A percentile compares a stretch with the other conserved stretches of the same genome.
These are phyloP conservation scores for Debaryomycetaceae sp. DNA, from an alignment of 1,139 yeast genomes.

Conservation along the genomic window DNA sequence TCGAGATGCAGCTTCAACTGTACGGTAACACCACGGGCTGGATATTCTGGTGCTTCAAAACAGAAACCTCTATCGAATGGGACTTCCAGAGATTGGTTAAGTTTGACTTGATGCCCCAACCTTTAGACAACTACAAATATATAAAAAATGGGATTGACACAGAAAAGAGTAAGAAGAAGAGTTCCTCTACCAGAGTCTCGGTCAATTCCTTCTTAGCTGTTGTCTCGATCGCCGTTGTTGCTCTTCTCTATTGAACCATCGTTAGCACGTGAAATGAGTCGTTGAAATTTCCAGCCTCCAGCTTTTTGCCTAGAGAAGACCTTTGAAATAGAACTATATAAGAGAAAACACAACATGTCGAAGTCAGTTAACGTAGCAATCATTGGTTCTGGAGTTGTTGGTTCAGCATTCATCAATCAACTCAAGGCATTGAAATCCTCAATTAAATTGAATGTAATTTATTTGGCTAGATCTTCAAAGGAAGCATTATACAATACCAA, in stretches of 20 bases:
- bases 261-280: not conserved
- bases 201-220: not conserved
- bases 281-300: not conserved
- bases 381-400: constrained; percentile 93
- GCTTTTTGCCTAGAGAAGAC: not conserved
- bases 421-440: constrained; percentile 63
- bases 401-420: constrained; percentile 69
- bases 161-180: constrained; percentile 7
- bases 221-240: not conserved
- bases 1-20: constrained; percentile 31
- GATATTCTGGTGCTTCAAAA: constrained; percentile 71
- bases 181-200: not conserved
- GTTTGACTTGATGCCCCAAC: constrained; percentile 57
- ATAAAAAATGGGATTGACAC: constrained; percentile 38
- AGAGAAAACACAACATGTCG: constrained; percentile 26
- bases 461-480: constrained; percentile 68
- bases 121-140: constrained; percentile 46
- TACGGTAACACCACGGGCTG: constrained; percentile 44
- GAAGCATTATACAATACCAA: constrained; percentile 67
- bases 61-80: constrained; percentile 63
- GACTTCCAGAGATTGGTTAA: constrained; percentile 52
- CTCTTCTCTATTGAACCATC: not conserved
- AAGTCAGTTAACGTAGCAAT: constrained; percentile 75
- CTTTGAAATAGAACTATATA: not conserved
- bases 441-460: constrained; percentile 70